phyloP scores from a whole-genome alignment of 768 basidiomycete species.

The Exidia glandulosa region DNA sequence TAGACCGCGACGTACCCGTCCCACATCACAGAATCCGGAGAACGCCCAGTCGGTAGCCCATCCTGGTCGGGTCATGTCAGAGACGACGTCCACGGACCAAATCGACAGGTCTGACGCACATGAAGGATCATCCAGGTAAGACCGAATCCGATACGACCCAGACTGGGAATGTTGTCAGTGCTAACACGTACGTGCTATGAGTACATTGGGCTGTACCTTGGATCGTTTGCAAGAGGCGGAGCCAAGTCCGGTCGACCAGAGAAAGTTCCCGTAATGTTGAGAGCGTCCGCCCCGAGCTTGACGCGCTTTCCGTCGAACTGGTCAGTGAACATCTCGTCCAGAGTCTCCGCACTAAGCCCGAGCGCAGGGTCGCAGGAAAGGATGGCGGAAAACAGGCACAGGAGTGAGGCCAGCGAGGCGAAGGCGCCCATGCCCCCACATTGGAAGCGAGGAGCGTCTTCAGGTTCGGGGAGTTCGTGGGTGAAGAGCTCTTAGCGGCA shows the following conservation, averaged over 20 bases:
- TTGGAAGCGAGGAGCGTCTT: neutral
- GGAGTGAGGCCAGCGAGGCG: neutral
- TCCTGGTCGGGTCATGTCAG: neutral
- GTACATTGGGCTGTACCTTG: too few relatives aligned
- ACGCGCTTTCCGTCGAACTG: neutral
- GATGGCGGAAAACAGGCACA: neutral
- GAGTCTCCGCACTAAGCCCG: neutral
- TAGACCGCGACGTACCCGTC: neutral
- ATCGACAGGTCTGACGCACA: neutral
- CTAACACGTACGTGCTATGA: too few relatives aligned
- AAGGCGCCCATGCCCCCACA: neutral
- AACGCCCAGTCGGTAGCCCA: neutral
- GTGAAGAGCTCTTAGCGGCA: neutral
- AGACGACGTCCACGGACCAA: too few relatives aligned
- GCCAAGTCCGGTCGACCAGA: neutral
- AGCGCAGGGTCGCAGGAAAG: neutral
- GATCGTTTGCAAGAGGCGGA: too few relatives aligned
- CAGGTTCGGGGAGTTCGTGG: neutral
- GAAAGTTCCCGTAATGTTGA: neutral
- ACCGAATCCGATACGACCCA: too few relatives aligned
- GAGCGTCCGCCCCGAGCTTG: neutral
- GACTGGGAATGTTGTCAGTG: too few relatives aligned
- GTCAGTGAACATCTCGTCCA: neutral
- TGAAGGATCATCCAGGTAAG: too few relatives aligned
- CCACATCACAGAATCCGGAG: neutral